These are phyloP conservation scores for Dioscorea alata DNA, from an alignment of 106 monocot species.

Conservation along the genomic window DNA sequence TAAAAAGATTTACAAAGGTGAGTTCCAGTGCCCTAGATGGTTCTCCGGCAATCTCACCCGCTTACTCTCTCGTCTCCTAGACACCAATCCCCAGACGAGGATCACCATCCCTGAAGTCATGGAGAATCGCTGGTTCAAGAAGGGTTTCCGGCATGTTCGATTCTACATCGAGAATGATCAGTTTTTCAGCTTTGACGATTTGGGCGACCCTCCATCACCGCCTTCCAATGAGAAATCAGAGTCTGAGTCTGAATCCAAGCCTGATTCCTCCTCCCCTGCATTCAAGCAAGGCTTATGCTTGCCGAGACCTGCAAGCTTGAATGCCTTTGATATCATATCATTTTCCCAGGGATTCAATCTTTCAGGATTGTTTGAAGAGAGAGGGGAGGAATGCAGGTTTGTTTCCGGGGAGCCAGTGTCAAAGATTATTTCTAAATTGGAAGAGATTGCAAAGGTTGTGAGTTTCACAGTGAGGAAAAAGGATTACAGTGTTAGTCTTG, in stretches of 20 bases:
- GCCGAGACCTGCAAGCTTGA: slow-evolving; percentile 25
- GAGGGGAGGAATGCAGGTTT: slow-evolving; percentile 24
- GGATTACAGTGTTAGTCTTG: slow-evolving; percentile 22
- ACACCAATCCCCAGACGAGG: slow-evolving; percentile 29
- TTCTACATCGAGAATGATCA: slow-evolving; percentile 23
- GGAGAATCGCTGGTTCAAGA: slow-evolving; percentile 38
- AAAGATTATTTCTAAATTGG: slow-evolving; percentile 22
- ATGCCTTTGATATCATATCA: slow-evolving; percentile 28
- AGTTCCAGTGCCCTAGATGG: slow-evolving; percentile 33
- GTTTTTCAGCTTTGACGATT: slow-evolving; percentile 7
- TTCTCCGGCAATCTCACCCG: slow-evolving; percentile 20
- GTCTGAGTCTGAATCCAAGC: slow-evolving; percentile 18
- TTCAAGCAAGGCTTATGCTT: slow-evolving; percentile 1
- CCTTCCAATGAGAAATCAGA: slow-evolving; percentile 3
- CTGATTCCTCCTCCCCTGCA: background rate
- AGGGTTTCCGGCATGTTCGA: slow-evolving; percentile 18
- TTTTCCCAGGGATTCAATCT: slow-evolving; percentile 25
- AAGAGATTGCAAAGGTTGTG: slow-evolving; percentile 23
- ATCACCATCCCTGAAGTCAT: slow-evolving; percentile 41
- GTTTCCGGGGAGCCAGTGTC: slow-evolving; percentile 17
- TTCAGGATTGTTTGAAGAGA: slow-evolving; percentile 25
- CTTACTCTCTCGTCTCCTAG: slow-evolving; percentile 22
- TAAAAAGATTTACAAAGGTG: slow-evolving; percentile 32
- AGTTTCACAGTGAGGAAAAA: slow-evolving; percentile 24
- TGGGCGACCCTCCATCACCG: background rate